Evolutionary conservation across 495 filamentous ascomycete genomes (phyloP).

Genomic region (Aspergillus asperescens): DNA sequence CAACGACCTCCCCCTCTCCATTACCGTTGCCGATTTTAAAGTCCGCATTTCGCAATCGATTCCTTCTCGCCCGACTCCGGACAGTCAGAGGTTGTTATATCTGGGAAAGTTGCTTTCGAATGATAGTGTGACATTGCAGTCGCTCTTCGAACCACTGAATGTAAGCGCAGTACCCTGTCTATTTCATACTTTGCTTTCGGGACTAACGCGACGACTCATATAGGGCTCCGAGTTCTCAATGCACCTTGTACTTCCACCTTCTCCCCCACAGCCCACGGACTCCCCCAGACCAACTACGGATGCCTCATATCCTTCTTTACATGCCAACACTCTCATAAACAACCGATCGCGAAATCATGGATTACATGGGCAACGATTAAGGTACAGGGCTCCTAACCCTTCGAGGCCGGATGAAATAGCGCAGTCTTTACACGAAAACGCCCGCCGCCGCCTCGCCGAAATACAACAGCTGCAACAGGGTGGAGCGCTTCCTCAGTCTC

Average conservation of each 20-base stretch:
- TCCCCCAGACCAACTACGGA: not conserved
- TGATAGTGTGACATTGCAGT: constrained; percentile 50
- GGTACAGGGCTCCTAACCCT: constrained; percentile 10
- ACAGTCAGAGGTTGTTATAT: constrained; percentile 60
- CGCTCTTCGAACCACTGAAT: constrained; percentile 51
- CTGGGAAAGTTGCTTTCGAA: constrained; percentile 54
- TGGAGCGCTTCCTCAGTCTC: not conserved
- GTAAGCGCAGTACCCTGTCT: constrained; percentile 39
- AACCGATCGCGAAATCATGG: not conserved
- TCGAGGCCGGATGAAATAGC: constrained; percentile 16
- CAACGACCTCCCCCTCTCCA: constrained; percentile 44
- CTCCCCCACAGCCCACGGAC: constrained; percentile 14
- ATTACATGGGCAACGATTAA: constrained; percentile 12
- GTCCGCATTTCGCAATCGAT: constrained; percentile 52
- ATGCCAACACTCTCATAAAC: not conserved
- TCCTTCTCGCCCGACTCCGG: constrained; percentile 46
- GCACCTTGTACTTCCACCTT: constrained; percentile 58
- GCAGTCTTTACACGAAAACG: constrained; percentile 17
- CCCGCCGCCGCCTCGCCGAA: constrained; percentile 21
- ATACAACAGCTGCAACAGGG: constrained; percentile 11
- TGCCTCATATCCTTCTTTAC: not conserved
- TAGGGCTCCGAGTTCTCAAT: constrained; percentile 35
- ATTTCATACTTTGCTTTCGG: not conserved
- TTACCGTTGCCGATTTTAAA: constrained; percentile 58
- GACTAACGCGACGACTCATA: constrained; percentile 31